Evolutionary conservation across 75 land plant genomes (phyloP), one percentile per base, ranked within the genome.

Genomic region (Pinus albicaulis): DNA sequence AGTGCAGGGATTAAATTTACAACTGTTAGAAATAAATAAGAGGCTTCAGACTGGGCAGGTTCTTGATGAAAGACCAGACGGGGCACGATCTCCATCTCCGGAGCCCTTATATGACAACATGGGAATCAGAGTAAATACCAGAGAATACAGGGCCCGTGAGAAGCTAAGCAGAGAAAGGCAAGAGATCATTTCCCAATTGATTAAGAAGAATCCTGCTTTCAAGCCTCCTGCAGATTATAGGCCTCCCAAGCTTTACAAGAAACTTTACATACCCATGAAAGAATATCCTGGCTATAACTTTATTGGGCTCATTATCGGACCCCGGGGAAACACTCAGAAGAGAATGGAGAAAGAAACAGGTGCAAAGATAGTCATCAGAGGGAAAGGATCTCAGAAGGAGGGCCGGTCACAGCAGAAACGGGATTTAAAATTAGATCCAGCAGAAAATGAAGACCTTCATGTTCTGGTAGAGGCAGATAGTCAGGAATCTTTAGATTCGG

Each of bases 271-370:
- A 5, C 99, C 99, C 7, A 87, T 92, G 82, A 97, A 97, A 56
- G 98, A 97, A 71, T 97, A 87, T 56, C 99, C 99, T 0, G 95
- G 98, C 2, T 97, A 97, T 73, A 97, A 97, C 74, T 97, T 97
- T 76, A 94, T 97, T 34, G 98, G 98, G 15, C 81, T 97, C 31
- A 95, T 97, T 55, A 97, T 97, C 82, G 99, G 99, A 1, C 99
- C 99, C 6, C 83, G 99, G n/a, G 99, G 99, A 6, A 97, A 97
- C 79, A 97, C 99, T 13, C 98, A 94, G 90, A 97, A 97, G 82
- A 87, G 99, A 75, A 97, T 97, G 98, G 99, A 97, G 83, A 92
- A 75, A 65, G 98, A 97, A 73, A 97, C 98, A 5, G 99, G 99
- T 12, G 99, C 99, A 10, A 94, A 94, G 78, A 94, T 97, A 77